Base-by-base conservation (phyloP, 2,329 filamentous ascomycete genomes). In the Orbilia javanica region DNA sequence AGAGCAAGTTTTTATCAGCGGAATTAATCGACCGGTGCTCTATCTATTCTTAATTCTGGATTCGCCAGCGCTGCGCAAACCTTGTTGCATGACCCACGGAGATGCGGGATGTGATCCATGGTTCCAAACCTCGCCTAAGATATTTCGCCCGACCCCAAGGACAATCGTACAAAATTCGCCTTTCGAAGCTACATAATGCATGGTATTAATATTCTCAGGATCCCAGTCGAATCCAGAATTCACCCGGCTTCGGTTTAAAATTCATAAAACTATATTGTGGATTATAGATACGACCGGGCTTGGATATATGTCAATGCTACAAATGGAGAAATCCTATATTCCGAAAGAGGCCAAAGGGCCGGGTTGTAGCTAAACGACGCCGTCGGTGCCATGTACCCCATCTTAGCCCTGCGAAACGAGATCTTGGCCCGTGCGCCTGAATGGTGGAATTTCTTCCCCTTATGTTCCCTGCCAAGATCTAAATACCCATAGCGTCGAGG, bases 51-150 rank as follows among this genome's bases (percentile, higher is more conserved):
- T n/a, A n/a, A n/a, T n/a, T n/a, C n/a, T n/a, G n/a, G n/a, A 39
- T 39, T 39, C 36, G 5, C 1, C 50, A n/a, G n/a, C n/a, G n/a
- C 27, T n/a, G 27, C 22, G 15, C 11, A 13, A 60, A 39, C 55
- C 65, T 48, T 55, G 34, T 46, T 42, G 50, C 50, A 44, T 57
- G 34, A 42, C 29, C 46, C 42, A 53, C 62, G 69, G 69, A 66
- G 22, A 73, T 18, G 69, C 69, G 69, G 69, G 50, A 66, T 57
- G 2, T 36, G 25, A 66, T 66, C 69, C 69, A 73, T 73, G 69
- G 69, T 66, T 66, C 22, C 1, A 22, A 44, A 25, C 2, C 25
- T 73, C 69, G 69, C 62, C 60, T 73, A 66, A 65, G 34, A 44
- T 31, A 57, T 11, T 25, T 48, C 34, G 29, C 44, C 18, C 11